Percentiles rank a stretch among this genome's conserved stretches.
These are phyloP conservation scores for Ulmus americana DNA, from an alignment of 331 rosid species.

Conservation along the genomic window DNA sequence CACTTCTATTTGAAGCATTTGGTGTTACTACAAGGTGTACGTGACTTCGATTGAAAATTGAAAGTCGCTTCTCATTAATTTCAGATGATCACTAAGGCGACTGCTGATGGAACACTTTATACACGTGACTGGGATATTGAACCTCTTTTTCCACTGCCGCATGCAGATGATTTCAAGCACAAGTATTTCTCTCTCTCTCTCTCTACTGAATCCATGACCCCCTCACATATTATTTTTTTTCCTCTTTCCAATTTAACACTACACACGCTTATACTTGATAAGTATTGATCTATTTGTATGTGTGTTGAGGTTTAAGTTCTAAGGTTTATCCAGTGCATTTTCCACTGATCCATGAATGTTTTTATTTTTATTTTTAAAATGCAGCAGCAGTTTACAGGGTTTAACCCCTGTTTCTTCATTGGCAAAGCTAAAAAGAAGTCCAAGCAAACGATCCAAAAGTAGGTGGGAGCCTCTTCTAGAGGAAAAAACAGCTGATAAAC, in stretches of 20 bases:
- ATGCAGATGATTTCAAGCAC: constrained; percentile 43
- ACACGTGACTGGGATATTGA: constrained; percentile 88
- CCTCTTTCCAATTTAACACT: background rate
- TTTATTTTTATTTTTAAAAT: constrained; percentile 5
- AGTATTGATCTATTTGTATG: background rate
- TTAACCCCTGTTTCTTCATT: constrained; percentile 36
- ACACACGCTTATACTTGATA: no score
- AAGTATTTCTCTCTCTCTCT: constrained; percentile 44
- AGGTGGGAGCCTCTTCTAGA: constrained; percentile 96
- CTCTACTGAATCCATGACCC: constrained; percentile 19
- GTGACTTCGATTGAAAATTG: background rate
- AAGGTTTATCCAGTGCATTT: background rate
- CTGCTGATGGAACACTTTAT: constrained; percentile 79
- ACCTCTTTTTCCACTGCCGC: constrained; percentile 77
- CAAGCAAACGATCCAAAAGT: constrained; percentile 70
- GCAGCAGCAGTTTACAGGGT: constrained; percentile 53
- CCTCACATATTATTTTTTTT: background rate
- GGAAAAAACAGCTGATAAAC: constrained; percentile 55
- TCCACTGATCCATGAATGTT: background rate
- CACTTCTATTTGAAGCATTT: background rate
- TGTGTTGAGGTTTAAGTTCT: background rate
- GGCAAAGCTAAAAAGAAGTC: constrained; percentile 70
- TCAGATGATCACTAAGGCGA: constrained; percentile 85
- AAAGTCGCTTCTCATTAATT: background rate
- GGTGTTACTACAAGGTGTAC: background rate